phyloP scores from a whole-genome alignment of 2,329 filamentous ascomycete species.

The Venturia effusa region DNA sequence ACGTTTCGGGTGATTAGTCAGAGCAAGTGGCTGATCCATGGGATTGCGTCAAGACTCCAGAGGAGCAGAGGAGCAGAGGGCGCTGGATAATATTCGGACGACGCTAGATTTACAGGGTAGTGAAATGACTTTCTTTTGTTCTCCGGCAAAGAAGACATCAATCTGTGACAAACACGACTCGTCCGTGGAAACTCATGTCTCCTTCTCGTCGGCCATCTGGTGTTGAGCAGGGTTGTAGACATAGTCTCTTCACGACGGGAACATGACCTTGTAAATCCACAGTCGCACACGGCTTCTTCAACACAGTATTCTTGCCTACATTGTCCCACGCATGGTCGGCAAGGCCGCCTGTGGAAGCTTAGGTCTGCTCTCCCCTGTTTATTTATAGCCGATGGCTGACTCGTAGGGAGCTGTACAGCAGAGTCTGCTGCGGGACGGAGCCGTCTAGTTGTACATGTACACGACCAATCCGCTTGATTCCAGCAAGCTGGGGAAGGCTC shows the following conservation, averaged over 20 bases:
- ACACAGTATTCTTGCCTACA: neutral
- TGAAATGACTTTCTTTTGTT: neutral
- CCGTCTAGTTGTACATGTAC: neutral
- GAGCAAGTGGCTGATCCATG: neutral
- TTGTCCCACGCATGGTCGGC: neutral
- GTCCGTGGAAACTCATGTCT: no score
- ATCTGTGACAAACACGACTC: neutral
- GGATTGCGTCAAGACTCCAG: no score
- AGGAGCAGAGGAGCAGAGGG: no score
- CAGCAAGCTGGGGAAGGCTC: neutral
- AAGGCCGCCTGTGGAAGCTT: neutral
- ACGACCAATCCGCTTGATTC: neutral
- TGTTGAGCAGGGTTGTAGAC: no score
- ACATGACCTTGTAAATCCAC: neutral
- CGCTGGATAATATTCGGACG: no score
- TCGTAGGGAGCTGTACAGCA: neutral
- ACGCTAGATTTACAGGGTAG: neutral
- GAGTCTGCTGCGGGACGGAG: neutral
- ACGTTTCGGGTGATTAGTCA: neutral
- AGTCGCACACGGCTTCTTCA: neutral
- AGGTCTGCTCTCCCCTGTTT: neutral
- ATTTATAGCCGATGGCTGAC: constrained; percentile 1
- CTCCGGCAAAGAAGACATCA: neutral
- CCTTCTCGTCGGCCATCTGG: no score
- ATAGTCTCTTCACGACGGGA: no score